Conservation (phyloP, 2,329 filamentous ascomycete genomes). For the Penicillium sp. region DNA sequence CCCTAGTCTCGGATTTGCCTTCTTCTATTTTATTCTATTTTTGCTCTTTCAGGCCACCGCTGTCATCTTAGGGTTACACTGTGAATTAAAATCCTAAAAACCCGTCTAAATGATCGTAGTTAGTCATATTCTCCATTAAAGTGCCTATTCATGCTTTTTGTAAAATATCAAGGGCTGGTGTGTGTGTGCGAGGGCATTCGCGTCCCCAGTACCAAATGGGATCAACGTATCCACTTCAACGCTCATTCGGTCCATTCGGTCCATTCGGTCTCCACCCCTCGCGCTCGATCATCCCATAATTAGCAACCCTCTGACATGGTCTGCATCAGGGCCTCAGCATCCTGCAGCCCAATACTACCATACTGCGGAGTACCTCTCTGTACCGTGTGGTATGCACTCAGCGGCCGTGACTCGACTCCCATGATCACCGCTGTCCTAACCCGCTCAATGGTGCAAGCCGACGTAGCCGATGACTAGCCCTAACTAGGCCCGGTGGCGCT, state of each 20-base stretch:
- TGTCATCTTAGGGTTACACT: not conserved
- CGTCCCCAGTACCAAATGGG: not conserved
- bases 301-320: slow-evolving; percentile 1
- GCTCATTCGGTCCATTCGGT: not conserved
- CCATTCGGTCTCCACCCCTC: not conserved
- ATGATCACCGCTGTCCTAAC: not conserved
- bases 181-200: not conserved
- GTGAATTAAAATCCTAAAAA: not conserved
- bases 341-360: not conserved
- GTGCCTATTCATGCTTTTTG: too few relatives aligned
- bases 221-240: not conserved
- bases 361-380: not conserved
- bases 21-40: not conserved
- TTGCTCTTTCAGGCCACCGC: not conserved
- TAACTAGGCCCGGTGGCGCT: slow-evolving; percentile 1
- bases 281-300: slow-evolving; percentile 1
- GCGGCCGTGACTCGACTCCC: not conserved
- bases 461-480: slow-evolving; percentile 1
- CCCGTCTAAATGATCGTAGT: too few relatives aligned
- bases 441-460: not conserved
- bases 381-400: not conserved
- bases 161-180: not conserved
- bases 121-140: too few relatives aligned
- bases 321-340: not conserved
- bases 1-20: slow-evolving; percentile 10